Conservation (phyloP, 805 yeast species). For the Naumovozyma dairenensis region DNA sequence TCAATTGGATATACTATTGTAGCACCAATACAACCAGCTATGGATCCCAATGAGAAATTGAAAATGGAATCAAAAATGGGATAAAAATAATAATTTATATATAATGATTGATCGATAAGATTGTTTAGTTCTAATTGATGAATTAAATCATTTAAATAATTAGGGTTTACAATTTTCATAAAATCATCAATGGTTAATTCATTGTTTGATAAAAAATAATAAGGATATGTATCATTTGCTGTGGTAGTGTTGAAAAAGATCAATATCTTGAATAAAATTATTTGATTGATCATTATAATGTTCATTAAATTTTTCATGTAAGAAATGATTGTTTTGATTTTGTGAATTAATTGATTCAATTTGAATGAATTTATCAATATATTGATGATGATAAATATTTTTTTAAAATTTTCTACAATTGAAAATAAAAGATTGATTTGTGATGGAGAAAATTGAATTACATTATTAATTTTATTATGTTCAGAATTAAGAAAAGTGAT, state of each 20-base stretch:
- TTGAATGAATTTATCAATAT: conserved; percentile 8
- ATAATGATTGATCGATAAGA: conserved; percentile 21
- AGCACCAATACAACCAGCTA: conserved; percentile 98
- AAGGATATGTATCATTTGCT: background rate
- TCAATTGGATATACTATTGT: conserved; percentile 95
- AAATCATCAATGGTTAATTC: conserved; percentile 32
- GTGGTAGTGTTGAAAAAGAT: conserved; percentile 1
- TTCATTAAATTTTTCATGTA: conserved; percentile 20
- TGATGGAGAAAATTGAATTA: conserved; percentile 33
- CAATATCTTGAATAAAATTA: conserved; percentile 15
- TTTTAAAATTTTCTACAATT: conserved; percentile 29
- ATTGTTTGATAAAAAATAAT: conserved; percentile 2
- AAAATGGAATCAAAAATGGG: conserved; percentile 78
- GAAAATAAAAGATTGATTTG: conserved; percentile 33
- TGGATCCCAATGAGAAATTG: conserved; percentile 81
- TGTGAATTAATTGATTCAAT: conserved; percentile 5
- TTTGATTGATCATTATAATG: conserved; percentile 19
- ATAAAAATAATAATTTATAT: conserved; percentile 34
- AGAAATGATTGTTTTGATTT: conserved; percentile 11
- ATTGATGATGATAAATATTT: no score
- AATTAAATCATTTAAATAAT: conserved; percentile 29
- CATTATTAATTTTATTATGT: conserved; percentile 33
- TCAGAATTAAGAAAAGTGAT: conserved; percentile 29
- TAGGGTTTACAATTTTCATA: conserved; percentile 34
- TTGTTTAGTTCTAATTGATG: conserved; percentile 25